phyloP scores from a whole-genome alignment of 225 moss, liverwort and hornwort species.

The Climacium dendroides region DNA sequence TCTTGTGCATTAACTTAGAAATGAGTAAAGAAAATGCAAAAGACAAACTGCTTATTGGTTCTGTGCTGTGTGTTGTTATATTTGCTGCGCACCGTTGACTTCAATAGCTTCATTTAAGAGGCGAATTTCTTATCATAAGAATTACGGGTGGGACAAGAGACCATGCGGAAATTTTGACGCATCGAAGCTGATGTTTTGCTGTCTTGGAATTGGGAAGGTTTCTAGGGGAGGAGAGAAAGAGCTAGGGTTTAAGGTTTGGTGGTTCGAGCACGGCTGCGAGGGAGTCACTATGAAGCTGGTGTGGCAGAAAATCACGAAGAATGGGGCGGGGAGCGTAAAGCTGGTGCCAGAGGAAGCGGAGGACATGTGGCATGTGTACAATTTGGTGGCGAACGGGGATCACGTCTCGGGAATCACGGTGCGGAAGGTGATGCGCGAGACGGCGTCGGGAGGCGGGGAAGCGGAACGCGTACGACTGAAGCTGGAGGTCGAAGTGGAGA shows the following conservation, averaged over 20 bases:
- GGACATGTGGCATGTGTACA: slow-evolving; percentile 96
- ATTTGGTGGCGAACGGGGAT: slow-evolving; percentile 59
- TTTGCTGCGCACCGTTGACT: neutral
- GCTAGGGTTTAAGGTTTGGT: neutral
- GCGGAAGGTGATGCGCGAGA: slow-evolving; percentile 92
- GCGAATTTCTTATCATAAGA: neutral
- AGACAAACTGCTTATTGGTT: neutral
- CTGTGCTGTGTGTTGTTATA: neutral
- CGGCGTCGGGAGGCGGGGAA: slow-evolving; percentile 65
- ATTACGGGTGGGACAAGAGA: neutral
- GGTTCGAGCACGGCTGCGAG: neutral
- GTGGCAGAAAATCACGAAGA: slow-evolving; percentile 40
- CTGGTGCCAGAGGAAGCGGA: slow-evolving; percentile 77
- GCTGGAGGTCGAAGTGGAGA: slow-evolving; percentile 79
- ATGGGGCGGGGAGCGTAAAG: slow-evolving; percentile 68
- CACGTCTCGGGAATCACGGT: slow-evolving; percentile 69
- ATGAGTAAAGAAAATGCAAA: neutral
- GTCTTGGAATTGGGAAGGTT: neutral
- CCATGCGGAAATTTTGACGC: neutral
- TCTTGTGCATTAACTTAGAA: neutral
- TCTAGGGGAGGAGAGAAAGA: neutral
- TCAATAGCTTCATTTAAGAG: neutral
- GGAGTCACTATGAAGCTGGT: slow-evolving; percentile 51
- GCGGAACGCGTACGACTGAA: slow-evolving; percentile 86
- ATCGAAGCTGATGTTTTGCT: neutral